A percentile compares a stretch with the other conserved stretches of the same genome.
Conservation (phyloP, 805 yeast species). For the Candida takata region DNA sequence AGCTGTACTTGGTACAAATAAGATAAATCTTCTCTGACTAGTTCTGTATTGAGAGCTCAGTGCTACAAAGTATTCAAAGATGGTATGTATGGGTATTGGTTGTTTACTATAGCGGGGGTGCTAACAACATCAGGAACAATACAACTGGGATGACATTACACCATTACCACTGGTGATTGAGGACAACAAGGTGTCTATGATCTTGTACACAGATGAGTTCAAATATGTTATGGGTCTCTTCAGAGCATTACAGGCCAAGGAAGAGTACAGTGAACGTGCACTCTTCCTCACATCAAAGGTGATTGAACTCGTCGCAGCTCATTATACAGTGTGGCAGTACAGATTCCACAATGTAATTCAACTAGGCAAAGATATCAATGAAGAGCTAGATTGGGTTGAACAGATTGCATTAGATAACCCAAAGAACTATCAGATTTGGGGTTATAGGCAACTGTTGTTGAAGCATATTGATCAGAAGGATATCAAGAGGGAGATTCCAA, state of each 20-base stretch:
- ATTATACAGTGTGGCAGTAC: constrained; percentile 85
- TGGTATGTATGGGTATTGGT: too few relatives aligned
- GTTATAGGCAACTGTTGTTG: constrained; percentile 69
- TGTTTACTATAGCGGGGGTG: too few relatives aligned
- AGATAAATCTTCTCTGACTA: too few relatives aligned
- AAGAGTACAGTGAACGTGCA: constrained; percentile 69
- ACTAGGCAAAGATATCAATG: constrained; percentile 30
- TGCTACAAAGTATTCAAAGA: too few relatives aligned
- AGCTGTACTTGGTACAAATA: too few relatives aligned
- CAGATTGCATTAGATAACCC: constrained; percentile 65
- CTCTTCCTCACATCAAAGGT: constrained; percentile 56
- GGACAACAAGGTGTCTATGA: constrained; percentile 48
- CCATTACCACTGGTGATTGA: constrained; percentile 38
- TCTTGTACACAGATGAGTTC: constrained; percentile 70
- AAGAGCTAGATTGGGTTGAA: constrained; percentile 78
- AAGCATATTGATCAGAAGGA: constrained; percentile 29
- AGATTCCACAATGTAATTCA: constrained; percentile 44
- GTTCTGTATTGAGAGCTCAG: too few relatives aligned
- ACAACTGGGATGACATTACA: constrained; percentile 35
- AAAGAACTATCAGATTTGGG: constrained; percentile 97
- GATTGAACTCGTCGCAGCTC: constrained; percentile 73
- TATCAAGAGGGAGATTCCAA: constrained; percentile 53
- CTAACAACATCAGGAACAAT: constrained; percentile 15
- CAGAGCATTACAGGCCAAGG: constrained; percentile 47
- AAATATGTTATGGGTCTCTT: constrained; percentile 51